Evolutionary conservation across 352 stramenopile species (phyloP).

Genomic region (Blastocystis hominis): DNA sequence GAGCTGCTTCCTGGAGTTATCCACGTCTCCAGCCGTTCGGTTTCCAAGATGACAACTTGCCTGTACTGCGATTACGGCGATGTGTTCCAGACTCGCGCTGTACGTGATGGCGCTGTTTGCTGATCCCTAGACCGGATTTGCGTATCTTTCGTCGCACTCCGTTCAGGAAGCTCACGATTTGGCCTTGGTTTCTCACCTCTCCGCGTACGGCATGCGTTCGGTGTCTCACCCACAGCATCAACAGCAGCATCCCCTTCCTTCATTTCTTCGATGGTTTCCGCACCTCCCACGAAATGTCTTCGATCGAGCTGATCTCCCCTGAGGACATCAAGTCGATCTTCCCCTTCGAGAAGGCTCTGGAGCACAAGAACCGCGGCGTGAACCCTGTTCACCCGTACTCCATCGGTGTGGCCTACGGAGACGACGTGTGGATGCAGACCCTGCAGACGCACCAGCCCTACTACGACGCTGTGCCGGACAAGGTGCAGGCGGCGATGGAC

Average conservation of each 20-base stretch:
- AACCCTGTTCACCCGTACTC: too few species aligned
- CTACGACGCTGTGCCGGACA: too few species aligned
- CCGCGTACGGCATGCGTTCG: background rate
- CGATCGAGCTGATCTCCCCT: too few species aligned
- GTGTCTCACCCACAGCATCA: background rate
- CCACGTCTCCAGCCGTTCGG: conserved; percentile 73
- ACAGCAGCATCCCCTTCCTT: conserved; percentile 67
- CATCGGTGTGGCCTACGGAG: too few species aligned
- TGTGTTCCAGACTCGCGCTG: conserved; percentile 69
- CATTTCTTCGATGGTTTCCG: too few species aligned
- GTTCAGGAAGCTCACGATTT: conserved; percentile 73
- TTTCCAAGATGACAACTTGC: conserved; percentile 64
- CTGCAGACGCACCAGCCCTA: too few species aligned
- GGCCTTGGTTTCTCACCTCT: conserved; percentile 63
- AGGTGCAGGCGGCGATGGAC: too few species aligned
- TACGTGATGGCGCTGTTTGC: conserved; percentile 67
- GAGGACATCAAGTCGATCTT: too few species aligned
- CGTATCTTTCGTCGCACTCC: conserved; percentile 69
- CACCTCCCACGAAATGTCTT: too few species aligned
- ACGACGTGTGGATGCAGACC: too few species aligned
- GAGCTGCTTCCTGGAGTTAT: conserved; percentile 66
- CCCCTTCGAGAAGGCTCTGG: too few species aligned
- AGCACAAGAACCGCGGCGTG: too few species aligned
- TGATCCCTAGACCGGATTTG: conserved; percentile 68
- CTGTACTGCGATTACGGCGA: conserved; percentile 77